These are phyloP conservation scores for Wickerhamia fluorescens DNA, from an alignment of 805 yeast species.

Conservation along the genomic window DNA sequence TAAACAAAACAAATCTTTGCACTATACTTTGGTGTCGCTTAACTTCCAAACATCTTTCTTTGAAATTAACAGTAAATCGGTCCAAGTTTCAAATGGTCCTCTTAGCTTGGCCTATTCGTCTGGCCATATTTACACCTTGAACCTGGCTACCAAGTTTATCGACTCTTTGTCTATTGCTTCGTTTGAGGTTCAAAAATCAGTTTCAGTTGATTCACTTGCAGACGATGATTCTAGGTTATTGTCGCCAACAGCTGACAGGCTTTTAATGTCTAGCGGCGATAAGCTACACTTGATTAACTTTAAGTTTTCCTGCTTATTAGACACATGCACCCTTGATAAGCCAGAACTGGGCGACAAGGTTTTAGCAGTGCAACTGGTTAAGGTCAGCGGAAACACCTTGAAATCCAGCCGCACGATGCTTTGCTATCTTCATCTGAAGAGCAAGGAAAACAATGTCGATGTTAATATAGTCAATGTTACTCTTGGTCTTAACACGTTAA, in stretches of 20 bases:
- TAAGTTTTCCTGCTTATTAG: slow-evolving; percentile 35
- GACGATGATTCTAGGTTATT: slow-evolving; percentile 20
- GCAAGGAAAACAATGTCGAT: slow-evolving; percentile 36
- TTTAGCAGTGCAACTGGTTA: slow-evolving; percentile 20
- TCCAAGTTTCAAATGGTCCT: slow-evolving; percentile 2
- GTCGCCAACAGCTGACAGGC: slow-evolving; percentile 39
- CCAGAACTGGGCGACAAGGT: slow-evolving; percentile 17
- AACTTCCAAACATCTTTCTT: slow-evolving; percentile 12
- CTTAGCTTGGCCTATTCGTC: slow-evolving; percentile 16
- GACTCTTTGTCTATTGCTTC: too few species aligned
- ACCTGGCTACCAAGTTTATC: slow-evolving; percentile 7
- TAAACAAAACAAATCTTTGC: slow-evolving; percentile 3
- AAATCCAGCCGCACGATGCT: slow-evolving; percentile 36
- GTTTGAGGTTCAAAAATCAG: too few species aligned
- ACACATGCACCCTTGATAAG: slow-evolving; percentile 13
- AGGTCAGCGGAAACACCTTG: slow-evolving; percentile 37
- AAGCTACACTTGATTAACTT: slow-evolving; percentile 39
- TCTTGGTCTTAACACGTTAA: slow-evolving; percentile 60
- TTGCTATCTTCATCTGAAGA: slow-evolving; percentile 33
- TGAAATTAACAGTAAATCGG: slow-evolving; percentile 14
- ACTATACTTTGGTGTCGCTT: slow-evolving; percentile 20
- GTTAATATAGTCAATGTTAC: slow-evolving; percentile 44
- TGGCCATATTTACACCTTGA: slow-evolving; percentile 20
- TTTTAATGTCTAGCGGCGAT: slow-evolving; percentile 35
- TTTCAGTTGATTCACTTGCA: slow-evolving; percentile 10